These are phyloP conservation scores for Botrytis hyacinthi DNA, from an alignment of 2,329 filamentous ascomycete genomes.

Conservation along the genomic window DNA sequence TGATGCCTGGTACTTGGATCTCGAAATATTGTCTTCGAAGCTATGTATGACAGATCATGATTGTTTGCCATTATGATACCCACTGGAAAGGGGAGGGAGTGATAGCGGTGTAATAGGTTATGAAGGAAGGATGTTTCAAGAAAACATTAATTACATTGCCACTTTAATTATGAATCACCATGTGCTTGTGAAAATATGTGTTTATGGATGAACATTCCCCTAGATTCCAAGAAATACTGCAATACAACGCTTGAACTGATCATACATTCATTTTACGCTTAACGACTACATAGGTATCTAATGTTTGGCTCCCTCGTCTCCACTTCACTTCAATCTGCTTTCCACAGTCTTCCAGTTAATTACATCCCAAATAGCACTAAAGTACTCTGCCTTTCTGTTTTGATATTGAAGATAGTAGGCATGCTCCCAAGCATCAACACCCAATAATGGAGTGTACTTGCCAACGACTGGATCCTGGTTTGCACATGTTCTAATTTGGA, in stretches of 20 bases:
- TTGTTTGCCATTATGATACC: not conserved
- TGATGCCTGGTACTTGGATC: not conserved
- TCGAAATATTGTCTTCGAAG: not conserved
- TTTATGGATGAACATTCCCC: not conserved
- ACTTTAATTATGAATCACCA: not conserved
- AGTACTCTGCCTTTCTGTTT: constrained; percentile 97
- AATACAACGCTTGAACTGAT: not conserved
- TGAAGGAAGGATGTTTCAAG: not conserved
- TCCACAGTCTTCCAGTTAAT: constrained; percentile 93
- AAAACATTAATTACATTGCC: not conserved
- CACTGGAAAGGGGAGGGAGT: too few species aligned
- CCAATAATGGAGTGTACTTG: constrained; percentile 76
- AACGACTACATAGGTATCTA: constrained; percentile 6
- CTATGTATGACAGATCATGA: not conserved
- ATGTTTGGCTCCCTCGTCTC: not conserved
- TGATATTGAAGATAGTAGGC: constrained; percentile 95
- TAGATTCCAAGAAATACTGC: not conserved
- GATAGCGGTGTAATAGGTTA: not conserved
- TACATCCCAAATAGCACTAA: constrained; percentile 89
- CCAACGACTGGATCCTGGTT: constrained; percentile 91
- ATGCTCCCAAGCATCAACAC: constrained; percentile 95
- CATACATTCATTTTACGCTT: not conserved
- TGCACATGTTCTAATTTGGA: constrained; percentile 67
- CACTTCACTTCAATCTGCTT: constrained; percentile 59
- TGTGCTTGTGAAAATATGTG: not conserved